Conservation (phyloP, 768 basidiomycete genomes). For the Leccinum truebloodii region DNA sequence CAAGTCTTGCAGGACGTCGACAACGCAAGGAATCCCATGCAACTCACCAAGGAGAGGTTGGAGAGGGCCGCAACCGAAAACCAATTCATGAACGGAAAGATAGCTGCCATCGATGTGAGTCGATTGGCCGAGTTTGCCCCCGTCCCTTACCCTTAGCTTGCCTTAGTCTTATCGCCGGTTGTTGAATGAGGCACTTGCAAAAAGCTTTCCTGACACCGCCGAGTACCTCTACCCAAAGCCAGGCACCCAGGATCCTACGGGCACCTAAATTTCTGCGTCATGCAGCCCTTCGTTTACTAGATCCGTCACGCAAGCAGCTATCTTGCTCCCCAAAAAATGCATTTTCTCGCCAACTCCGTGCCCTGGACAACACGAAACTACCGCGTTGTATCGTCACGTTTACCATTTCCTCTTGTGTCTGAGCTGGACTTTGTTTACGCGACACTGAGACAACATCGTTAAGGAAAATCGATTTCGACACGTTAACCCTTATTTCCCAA, state of each 20-base stretch:
- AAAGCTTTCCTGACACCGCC: constrained; percentile 65
- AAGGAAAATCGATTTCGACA: constrained; percentile 17
- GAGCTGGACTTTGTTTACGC: constrained; percentile 3
- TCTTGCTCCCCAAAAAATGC: neutral
- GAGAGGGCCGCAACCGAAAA: constrained; percentile 88
- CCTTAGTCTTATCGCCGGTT: constrained; percentile 65
- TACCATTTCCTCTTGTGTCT: constrained; percentile 6
- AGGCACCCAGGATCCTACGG: constrained; percentile 9
- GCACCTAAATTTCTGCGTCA: constrained; percentile 8
- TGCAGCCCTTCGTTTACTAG: neutral
- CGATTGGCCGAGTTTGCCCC: neutral
- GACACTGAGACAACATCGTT: constrained; percentile 13
- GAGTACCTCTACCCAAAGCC: constrained; percentile 24
- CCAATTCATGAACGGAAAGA: constrained; percentile 90
- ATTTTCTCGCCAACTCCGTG: constrained; percentile 8
- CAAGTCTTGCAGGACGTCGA: constrained; percentile 81
- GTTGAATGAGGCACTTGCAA: constrained; percentile 68
- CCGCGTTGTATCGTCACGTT: neutral
- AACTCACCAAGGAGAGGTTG: constrained; percentile 74
- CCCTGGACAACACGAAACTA: neutral
- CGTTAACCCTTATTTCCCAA: constrained; percentile 21
- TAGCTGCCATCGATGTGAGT: constrained; percentile 71
- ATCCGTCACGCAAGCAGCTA: neutral
- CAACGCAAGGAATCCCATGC: constrained; percentile 78
- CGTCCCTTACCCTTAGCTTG: constrained; percentile 5